These are phyloP conservation scores for Diaporthe capsici DNA, from an alignment of 2,329 filamentous ascomycete genomes.

Conservation along the genomic window DNA sequence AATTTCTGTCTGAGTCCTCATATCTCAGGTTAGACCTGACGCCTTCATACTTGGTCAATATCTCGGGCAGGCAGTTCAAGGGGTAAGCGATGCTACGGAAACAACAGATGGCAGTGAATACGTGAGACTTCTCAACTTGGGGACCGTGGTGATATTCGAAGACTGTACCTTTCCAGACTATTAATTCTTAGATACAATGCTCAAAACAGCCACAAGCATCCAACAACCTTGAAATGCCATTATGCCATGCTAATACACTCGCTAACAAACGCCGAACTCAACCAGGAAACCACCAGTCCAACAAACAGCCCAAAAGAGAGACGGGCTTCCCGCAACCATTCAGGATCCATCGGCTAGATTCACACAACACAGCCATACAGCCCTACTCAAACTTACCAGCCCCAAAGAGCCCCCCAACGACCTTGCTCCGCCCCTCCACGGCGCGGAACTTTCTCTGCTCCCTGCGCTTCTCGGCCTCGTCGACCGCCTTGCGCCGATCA, in stretches of 20 bases:
- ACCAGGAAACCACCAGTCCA: background rate
- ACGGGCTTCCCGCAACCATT: background rate
- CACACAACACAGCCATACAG: background rate
- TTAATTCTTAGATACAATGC: background rate
- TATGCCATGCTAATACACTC: constrained; percentile 7
- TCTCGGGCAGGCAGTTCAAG: too few relatives aligned
- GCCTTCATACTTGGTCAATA: too few relatives aligned
- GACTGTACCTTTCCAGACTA: background rate
- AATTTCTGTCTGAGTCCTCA: too few relatives aligned
- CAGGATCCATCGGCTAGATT: too few relatives aligned
- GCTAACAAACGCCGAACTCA: constrained; percentile 12
- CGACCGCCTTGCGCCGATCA: constrained; percentile 67
- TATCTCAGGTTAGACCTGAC: too few relatives aligned
- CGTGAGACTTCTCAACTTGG: too few relatives aligned
- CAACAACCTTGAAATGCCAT: constrained; percentile 12
- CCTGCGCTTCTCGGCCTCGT: constrained; percentile 70
- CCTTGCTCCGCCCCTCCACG: constrained; percentile 68
- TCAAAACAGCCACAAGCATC: background rate
- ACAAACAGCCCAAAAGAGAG: background rate
- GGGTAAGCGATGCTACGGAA: too few relatives aligned
- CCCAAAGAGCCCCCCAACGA: constrained; percentile 71
- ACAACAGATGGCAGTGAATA: too few relatives aligned
- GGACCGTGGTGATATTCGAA: background rate
- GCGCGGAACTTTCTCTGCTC: constrained; percentile 71
- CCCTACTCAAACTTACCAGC: constrained; percentile 66